Evolutionary conservation across 2,329 filamentous ascomycete genomes (phyloP).

Genomic region (Blastomyces percursus): DNA sequence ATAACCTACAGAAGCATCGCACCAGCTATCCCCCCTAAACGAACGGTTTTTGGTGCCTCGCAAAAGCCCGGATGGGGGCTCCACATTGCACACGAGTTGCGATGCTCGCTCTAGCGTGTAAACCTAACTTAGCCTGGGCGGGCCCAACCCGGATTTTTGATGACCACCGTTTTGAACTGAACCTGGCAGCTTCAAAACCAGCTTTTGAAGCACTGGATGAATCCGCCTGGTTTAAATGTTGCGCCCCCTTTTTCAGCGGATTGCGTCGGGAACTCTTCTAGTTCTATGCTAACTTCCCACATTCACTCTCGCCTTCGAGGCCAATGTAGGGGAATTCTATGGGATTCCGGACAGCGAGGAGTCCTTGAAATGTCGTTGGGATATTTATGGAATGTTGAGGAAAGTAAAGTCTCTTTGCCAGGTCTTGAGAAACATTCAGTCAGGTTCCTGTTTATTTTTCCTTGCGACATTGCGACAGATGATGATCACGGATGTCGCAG

Average conservation of each 20-base stretch:
- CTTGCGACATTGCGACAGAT: too few species aligned
- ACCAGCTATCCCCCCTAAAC: not conserved
- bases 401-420: not conserved
- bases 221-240: not conserved
- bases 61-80: not conserved
- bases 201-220: too few species aligned
- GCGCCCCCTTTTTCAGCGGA: not conserved
- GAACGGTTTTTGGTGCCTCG: not conserved
- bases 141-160: not conserved
- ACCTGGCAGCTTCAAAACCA: too few species aligned
- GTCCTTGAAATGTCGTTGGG: not conserved
- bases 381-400: not conserved
- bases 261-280: not conserved
- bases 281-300: not conserved
- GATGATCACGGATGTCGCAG: too few species aligned
- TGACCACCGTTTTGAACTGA: not conserved
- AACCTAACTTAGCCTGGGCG: not conserved
- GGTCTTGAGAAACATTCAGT: not conserved
- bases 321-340: not conserved
- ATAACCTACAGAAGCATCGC: not conserved
- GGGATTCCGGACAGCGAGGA: not conserved
- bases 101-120: not conserved
- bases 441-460: too few species aligned
- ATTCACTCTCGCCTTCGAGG: not conserved
- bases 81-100: not conserved